Base-by-base conservation (phyloP, 2,329 filamentous ascomycete species). In the Aspergillus sp. region DNA sequence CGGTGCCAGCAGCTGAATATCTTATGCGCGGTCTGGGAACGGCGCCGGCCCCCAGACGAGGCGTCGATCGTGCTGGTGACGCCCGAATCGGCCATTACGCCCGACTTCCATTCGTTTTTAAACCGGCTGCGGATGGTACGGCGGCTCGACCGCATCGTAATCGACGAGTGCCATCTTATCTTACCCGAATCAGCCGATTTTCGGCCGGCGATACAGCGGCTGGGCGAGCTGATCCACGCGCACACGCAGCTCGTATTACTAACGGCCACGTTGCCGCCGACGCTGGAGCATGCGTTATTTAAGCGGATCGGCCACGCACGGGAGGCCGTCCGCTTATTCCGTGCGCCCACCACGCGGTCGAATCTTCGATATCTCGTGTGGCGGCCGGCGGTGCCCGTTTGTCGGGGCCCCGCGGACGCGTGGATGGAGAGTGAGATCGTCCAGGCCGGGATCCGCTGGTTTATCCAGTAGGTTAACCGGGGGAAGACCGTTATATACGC, bases 241-340 rank as follows among this genome's bases (percentile, higher is more conserved):
- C 17, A 25, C 5, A 53, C 42, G 38, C 29, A 56, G 53, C 46
- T 56, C 6, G 53, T 58, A 6, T 56, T 49, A 16, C 49, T 58
- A 3, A 58, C 50, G 6, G 51, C 51, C n/a, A 58, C 20, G 16
- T 43, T 59, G 5, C 57, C 52, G 11, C 55, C 50, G 0, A 45
- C 3, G 1, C 13, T 45, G 11, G 57, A 59, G 38, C 9, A 11
- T 0, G 10, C 32, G 2, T 49, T 55, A 1, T 53, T 49, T 3
- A 13, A 42, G 32, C 34, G 36, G 16, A 53, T 53, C 3, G 16
- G 23, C 9, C 32, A 53, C 11, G 3, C 11, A 6, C 38, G 9
- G 1, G 11, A 36, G 16, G 16, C 44, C 3, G 32, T 52, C 2
- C 34, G 45, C 21, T 9, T 56, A 19, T 54, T 43, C 25, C 42